Percentiles rank a stretch among this genome's conserved stretches.
phyloP scores from a whole-genome alignment of 148 eudicot genomes.

The Rhododendron mucronatum region DNA sequence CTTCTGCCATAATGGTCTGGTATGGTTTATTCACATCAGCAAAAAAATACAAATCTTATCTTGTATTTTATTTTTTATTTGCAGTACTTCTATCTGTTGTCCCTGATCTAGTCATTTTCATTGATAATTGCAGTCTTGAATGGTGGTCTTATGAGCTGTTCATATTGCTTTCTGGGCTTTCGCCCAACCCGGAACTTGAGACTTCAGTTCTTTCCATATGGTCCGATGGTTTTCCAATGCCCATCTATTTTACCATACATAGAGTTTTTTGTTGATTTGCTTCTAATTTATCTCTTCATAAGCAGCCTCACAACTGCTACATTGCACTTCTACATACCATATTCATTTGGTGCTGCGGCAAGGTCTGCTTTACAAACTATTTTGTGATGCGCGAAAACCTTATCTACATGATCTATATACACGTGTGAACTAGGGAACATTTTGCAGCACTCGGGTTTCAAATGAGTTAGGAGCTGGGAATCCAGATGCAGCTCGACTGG shows the following conservation, averaged over 20 bases:
- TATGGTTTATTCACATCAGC: not conserved
- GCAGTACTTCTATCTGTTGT: no score
- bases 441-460: slow-evolving; percentile 35
- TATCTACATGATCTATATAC: no score
- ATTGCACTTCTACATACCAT: slow-evolving; percentile 35
- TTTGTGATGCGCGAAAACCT: not conserved
- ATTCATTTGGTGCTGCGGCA: slow-evolving; percentile 37
- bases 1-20: slow-evolving; percentile 58
- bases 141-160: slow-evolving; percentile 47
- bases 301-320: slow-evolving; percentile 32
- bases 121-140: slow-evolving; percentile 32
- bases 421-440: not conserved
- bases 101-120: not conserved
- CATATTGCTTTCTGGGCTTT: slow-evolving; percentile 28
- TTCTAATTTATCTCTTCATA: not conserved
- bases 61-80: no score
- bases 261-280: not conserved
- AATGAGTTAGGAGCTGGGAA: slow-evolving; percentile 53
- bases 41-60: not conserved
- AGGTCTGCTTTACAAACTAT: slow-evolving; percentile 27
- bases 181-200: slow-evolving; percentile 43
- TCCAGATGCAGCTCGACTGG: slow-evolving; percentile 25
- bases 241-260: not conserved
- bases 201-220: slow-evolving; percentile 45
- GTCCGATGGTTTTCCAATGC: slow-evolving; percentile 13